Conservation (phyloP, 306 rosid species). For the Pyrus communis region DNA sequence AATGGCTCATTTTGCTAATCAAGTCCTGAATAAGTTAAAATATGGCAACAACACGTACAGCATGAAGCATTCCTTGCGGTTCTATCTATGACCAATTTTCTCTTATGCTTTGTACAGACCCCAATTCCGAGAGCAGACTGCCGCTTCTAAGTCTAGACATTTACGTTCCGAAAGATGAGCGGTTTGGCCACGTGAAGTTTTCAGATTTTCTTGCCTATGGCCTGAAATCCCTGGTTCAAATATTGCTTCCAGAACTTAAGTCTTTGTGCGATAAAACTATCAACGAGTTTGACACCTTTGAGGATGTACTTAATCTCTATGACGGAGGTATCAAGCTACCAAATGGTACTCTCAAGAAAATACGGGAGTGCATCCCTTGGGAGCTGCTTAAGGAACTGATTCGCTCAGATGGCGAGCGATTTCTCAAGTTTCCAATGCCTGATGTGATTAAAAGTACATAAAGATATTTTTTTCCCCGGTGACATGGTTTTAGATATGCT, state of each 20-base stretch:
- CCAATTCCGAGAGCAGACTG: conserved; percentile 62
- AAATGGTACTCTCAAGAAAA: conserved; percentile 30
- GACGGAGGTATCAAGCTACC: conserved; percentile 58
- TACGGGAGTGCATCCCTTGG: conserved; percentile 62
- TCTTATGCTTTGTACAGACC: conserved; percentile 50
- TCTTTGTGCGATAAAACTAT: conserved; percentile 70
- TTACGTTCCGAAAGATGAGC: conserved; percentile 87
- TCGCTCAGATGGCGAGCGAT: conserved; percentile 73
- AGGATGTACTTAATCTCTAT: conserved; percentile 57
- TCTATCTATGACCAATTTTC: neutral
- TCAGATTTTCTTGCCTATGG: conserved; percentile 77
- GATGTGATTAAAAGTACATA: conserved; percentile 67
- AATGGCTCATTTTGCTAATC: neutral
- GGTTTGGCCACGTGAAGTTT: conserved; percentile 59
- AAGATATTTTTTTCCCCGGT: neutral
- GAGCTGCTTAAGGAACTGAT: conserved; percentile 64
- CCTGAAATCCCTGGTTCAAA: conserved; percentile 61
- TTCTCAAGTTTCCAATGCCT: conserved; percentile 79
- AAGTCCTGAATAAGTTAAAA: neutral
- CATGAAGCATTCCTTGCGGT: neutral
- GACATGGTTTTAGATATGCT: neutral
- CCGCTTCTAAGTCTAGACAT: conserved; percentile 54
- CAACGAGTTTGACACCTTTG: conserved; percentile 69
- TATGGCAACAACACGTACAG: neutral
- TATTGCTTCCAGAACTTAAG: conserved; percentile 57